Base-by-base conservation (phyloP, 2,329 filamentous ascomycete species). In the Aspergillus nomiae region DNA sequence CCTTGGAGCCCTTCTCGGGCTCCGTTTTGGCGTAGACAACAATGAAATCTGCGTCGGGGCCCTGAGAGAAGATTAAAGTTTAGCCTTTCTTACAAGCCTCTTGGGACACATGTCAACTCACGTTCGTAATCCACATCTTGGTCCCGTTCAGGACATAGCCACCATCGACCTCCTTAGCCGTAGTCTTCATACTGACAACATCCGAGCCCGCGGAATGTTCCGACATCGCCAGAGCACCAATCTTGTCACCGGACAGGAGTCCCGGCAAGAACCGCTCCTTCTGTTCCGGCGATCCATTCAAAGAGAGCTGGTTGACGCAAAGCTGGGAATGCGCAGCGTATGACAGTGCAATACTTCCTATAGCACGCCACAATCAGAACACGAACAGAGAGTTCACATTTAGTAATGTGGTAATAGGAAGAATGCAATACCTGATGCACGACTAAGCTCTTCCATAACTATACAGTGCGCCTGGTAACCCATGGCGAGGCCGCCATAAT, bases 41-140 rank as follows among this genome's bases (percentile, higher is more conserved):
- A 60, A 98, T 89, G 48, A 90, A 84, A 77, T 97, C 87, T n/a
- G 95, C 95, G 75, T 98, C 94, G 0, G 94, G 94, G 5, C 94
- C 88, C 78, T 80, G 45, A 1, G 16, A 36, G 24, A 26, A 2
- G 26, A 36, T 41, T 26, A 24, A 24, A 19, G 3, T 14, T 21
- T 21, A 19, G 30, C 28, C 43, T 34, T 28, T 19, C 21, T 16
- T 9, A 16, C 36, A 46, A 26, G 43, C 9, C 9, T 10, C 3
- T 41, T 24, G 36, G 28, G 4, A 14, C 75, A 26, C 32, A 32
- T 30, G 4, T 30, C 14, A 16, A 50, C 41, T 55, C 69, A 86
- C 92, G 79, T 99, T 99, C 65, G 94, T 99, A 76, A 99, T 99
- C 94, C 94, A 99, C 94, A 98, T 97, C 85, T 99, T 97, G 64